Evolutionary conservation across 2,329 filamentous ascomycete species (phyloP).

Genomic region (Camptophora hylomeconis): DNA sequence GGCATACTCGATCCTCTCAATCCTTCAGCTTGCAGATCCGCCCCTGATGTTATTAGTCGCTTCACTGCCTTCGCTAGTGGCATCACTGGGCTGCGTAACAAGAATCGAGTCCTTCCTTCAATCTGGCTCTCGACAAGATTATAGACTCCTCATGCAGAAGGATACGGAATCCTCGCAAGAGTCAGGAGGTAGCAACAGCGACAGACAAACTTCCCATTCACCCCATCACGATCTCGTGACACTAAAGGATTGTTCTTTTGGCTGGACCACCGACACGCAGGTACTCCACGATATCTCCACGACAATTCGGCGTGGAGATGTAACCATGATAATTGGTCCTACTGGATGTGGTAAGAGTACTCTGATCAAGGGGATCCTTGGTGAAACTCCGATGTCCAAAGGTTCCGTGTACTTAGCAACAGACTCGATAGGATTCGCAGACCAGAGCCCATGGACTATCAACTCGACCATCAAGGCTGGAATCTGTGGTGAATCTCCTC

Average conservation of each 20-base stretch:
- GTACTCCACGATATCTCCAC: constrained; percentile 17
- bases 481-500: constrained; percentile 11
- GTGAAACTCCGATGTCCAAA: constrained; percentile 32
- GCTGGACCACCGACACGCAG: constrained; percentile 33
- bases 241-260: constrained; percentile 33
- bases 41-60: constrained; percentile 6
- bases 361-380: constrained; percentile 77
- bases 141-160: constrained; percentile 7
- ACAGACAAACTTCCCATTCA: neutral
- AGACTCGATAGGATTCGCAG: too few relatives aligned
- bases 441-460: constrained; percentile 15
- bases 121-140: constrained; percentile 7
- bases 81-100: constrained; percentile 12
- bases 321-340: constrained; percentile 67
- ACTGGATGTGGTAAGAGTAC: constrained; percentile 97
- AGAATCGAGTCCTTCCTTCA: constrained; percentile 14
- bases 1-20: constrained; percentile 11
- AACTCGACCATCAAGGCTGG: constrained; percentile 13
- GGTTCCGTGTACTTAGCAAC: constrained; percentile 14
- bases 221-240: constrained; percentile 5
- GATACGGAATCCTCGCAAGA: neutral
- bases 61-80: constrained; percentile 7
- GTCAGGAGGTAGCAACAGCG: constrained; percentile 4
- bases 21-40: constrained; percentile 7
- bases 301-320: constrained; percentile 6